Percentiles rank a stretch among this genome's conserved stretches.
Evolutionary conservation across 2,329 filamentous ascomycete species (phyloP).

Genomic region (Xylariaceae sp.): DNA sequence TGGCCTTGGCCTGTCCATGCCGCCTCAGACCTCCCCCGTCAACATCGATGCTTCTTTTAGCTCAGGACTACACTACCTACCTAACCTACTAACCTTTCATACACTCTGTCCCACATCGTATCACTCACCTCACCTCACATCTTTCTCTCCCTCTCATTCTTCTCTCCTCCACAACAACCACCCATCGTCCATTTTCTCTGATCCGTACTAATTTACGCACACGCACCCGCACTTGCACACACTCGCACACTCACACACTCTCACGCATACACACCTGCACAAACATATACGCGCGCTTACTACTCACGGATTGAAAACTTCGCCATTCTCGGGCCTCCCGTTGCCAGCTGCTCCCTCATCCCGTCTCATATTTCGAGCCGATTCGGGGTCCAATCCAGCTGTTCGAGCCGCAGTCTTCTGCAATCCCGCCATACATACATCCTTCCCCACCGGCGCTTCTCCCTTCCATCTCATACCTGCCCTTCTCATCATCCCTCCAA

Average conservation of each 20-base stretch:
- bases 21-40: slow-evolving; percentile 31
- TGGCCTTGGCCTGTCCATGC: slow-evolving; percentile 26
- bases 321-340: too few species aligned
- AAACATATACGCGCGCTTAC: slow-evolving; percentile 2
- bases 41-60: slow-evolving; percentile 28
- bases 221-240: too few species aligned
- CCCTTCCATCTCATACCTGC: not conserved
- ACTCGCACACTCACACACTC: not conserved
- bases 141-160: slow-evolving; percentile 16
- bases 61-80: slow-evolving; percentile 24
- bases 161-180: not conserved
- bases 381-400: slow-evolving; percentile 7
- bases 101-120: slow-evolving; percentile 21
- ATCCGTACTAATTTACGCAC: too few species aligned
- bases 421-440: not conserved
- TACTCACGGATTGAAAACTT: not conserved
- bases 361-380: too few species aligned
- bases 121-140: slow-evolving; percentile 8
- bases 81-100: slow-evolving; percentile 9
- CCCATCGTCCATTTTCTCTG: too few species aligned
- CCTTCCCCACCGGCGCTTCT: not conserved
- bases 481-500: not conserved
- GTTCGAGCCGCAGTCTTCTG: slow-evolving; percentile 12
- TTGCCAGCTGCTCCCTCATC: too few species aligned
- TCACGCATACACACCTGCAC: not conserved